Base-by-base conservation (phyloP, 2,329 filamentous ascomycete species). In the Claviceps citrina region DNA sequence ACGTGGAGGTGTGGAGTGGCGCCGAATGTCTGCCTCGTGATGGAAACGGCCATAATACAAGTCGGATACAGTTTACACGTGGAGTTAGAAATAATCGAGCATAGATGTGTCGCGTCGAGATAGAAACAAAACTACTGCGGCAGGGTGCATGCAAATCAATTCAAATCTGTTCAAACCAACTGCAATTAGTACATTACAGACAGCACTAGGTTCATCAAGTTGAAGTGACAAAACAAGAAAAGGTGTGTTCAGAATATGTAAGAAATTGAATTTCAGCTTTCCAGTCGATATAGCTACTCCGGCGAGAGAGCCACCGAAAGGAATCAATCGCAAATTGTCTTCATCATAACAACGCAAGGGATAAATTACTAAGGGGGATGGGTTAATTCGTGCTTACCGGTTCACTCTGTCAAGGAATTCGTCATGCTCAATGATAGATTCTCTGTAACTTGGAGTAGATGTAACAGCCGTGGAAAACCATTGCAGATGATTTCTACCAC, bases 241-340 rank as follows among this genome's bases (percentile, higher is more conserved):
- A 41, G 44, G 27, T 31, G 33, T 41, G 44, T 47, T 94, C 86
- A 94, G 86, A 84, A 94, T 93, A 94, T 93, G 86, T 94, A 94
- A 94, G 86, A 89, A 39, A 76, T 58, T 78, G 65, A 86, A 84
- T 93, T 82, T 94, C 86, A 93, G 68, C 62, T 74, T 59, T 66
- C 72, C 67, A 65, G 58, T 66, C 70, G 80, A 78, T 86, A 79
- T 80, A 72, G 79, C 81, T 69, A 72, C 83, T 77, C 86, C 76
- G 86, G 87, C 86, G 81, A 65, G 60, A 81, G 85, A 67, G 71
- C 84, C 85, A 87, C 76, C 77, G 68, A 63, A 63, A 62, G 66
- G 70, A 73, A 81, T 95, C 86, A 93, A 89, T 89, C 86, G 87
- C 86, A 95, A 95, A 95, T 94, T 39, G 94, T 61, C 83, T 70